Evolutionary conservation across 2,329 filamentous ascomycete species (phyloP), one percentile per base, ranked within the genome.

Genomic region (Penicillium crustosum): DNA sequence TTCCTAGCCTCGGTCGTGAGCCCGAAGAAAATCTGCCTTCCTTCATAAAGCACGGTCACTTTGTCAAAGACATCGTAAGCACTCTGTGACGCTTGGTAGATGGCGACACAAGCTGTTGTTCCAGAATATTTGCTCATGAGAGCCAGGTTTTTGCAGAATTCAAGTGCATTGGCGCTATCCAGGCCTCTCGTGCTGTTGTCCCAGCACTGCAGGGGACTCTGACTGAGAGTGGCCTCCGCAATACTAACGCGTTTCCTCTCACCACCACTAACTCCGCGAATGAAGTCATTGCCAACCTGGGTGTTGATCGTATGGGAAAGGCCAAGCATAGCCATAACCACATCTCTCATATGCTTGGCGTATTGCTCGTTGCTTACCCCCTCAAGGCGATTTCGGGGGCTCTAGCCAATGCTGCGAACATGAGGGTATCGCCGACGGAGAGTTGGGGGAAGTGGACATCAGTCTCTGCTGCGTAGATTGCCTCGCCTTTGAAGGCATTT

Each of bases 391-490:
- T 54, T 35, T 25, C 54, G 45, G 2, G 59, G 10, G 59, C 45
- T 19, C 62, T 53, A 12, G 62, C 58, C 2, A 44, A 23, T 2
- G 63, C 58, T 3, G 61, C 61, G 61, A 92, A 92, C n/a, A 47
- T 33, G 17, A 92, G 81, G 0, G 89, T 92, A 66, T 91, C 86
- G 52, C 88, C 88, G 29, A 92, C 89, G 1, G 83, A 86, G 66
- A 92, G 76, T 76, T 86, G 83, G 17, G 89, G 88, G 68, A 92
- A 91, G 74, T 92, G 89, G 4, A 89, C 86, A 70, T 93, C 90
- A 42, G 89, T 84, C 72, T 92, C 89, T 56, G 88, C 88, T 0
- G 88, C 91, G 77, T 93, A 93, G 70, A 92, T 90, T 59, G 88
- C 88, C 73, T 93, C 90, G 61, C 90, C 89, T 29, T 88, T 85